Evolutionary conservation across 768 basidiomycete genomes (phyloP).

Genomic region (Leucosporidium yakuticum): DNA sequence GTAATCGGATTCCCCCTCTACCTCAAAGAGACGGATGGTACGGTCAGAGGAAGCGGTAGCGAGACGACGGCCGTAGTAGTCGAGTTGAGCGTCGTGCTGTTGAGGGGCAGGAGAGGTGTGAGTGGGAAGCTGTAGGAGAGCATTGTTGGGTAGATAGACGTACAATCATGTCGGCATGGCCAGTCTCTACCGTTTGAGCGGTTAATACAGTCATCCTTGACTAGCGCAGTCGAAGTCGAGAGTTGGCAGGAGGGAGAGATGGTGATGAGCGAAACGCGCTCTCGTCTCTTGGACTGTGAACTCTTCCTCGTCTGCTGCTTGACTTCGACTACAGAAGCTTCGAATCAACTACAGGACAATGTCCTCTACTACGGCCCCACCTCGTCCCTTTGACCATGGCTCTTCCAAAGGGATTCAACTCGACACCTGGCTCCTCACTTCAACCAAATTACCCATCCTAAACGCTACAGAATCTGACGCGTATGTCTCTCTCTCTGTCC

Average conservation of each 20-base stretch:
- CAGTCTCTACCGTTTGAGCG: conserved; percentile 64
- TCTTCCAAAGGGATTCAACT: conserved; percentile 51
- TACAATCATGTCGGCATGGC: conserved; percentile 98
- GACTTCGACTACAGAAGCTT: neutral
- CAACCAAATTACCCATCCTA: conserved; percentile 70
- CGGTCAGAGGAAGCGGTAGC: conserved; percentile 96
- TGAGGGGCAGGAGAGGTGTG: neutral
- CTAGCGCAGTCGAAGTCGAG: neutral
- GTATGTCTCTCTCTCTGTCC: conserved; percentile 6
- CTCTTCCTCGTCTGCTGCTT: neutral
- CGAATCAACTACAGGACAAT: neutral
- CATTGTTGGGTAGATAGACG: conserved; percentile 43
- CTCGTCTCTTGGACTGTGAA: neutral
- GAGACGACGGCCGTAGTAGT: conserved; percentile 94
- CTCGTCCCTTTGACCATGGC: conserved; percentile 8
- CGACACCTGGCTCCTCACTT: conserved; percentile 62
- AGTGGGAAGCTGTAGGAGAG: conserved; percentile 2
- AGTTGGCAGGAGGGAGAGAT: neutral
- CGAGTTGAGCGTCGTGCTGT: conserved; percentile 94
- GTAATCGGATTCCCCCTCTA: conserved; percentile 69
- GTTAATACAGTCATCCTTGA: conserved; percentile 18
- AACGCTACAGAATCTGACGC: conserved; percentile 39
- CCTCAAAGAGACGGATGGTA: conserved; percentile 90
- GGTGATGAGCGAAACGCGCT: neutral
- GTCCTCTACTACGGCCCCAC: neutral